Percentiles rank a stretch among this genome's conserved stretches.
Conservation (phyloP, 768 basidiomycete species). For the Mycena capillaripes region DNA sequence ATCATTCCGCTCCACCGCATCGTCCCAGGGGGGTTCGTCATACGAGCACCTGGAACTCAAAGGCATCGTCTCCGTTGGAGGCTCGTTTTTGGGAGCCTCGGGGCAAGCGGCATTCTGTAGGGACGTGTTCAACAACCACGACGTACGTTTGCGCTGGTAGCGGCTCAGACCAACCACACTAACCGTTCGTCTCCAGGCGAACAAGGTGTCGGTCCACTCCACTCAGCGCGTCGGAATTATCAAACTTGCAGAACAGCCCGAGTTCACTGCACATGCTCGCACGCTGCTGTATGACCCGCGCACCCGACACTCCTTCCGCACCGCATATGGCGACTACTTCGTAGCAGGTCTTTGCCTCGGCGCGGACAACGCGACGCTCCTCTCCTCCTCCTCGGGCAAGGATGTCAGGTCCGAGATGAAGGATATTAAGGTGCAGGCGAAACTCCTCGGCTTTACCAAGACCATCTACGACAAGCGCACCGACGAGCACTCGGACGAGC, state of each 20-base stretch:
- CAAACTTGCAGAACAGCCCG: too few species aligned
- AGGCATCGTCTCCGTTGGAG: background rate
- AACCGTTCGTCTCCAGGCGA: background rate
- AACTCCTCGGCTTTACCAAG: background rate
- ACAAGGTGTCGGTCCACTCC: background rate
- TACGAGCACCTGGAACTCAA: background rate
- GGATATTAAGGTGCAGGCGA: background rate
- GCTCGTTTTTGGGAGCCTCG: background rate
- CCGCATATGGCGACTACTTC: too few species aligned
- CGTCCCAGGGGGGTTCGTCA: background rate
- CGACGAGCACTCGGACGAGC: too few species aligned
- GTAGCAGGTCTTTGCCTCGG: too few species aligned
- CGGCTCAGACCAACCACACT: too few species aligned
- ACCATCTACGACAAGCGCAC: background rate
- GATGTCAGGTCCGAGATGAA: background rate
- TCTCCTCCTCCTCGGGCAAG: background rate
- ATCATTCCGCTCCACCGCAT: background rate
- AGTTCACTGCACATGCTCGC: background rate
- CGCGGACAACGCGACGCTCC: background rate
- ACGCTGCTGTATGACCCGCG: background rate
- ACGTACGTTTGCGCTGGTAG: too few species aligned
- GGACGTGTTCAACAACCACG: too few species aligned
- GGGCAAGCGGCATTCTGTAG: too few species aligned
- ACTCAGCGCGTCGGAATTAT: slow-evolving; percentile 1
- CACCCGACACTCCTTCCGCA: too few species aligned